A percentile compares a stretch with the other conserved stretches of the same genome.
Conservation (phyloP, 768 basidiomycete species). For the Clitopilus passeckerianus region DNA sequence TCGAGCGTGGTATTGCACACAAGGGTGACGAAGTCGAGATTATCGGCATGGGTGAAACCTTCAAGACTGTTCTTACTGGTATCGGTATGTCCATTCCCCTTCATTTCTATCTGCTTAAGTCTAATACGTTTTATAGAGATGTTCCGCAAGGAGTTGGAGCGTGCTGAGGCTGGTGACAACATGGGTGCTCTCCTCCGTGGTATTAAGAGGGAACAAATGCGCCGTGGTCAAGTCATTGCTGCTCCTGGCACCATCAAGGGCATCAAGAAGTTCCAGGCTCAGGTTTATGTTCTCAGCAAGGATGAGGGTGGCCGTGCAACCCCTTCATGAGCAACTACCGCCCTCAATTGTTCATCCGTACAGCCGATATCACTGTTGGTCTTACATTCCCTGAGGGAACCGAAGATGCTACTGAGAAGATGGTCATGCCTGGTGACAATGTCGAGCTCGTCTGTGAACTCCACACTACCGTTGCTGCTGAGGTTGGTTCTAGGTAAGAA, state of each 20-base stretch:
- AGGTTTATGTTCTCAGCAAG: slow-evolving; percentile 88
- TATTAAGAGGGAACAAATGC: slow-evolving; percentile 93
- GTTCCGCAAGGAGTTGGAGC: slow-evolving; percentile 99
- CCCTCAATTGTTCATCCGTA: slow-evolving; percentile 94
- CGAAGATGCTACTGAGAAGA: slow-evolving; percentile 76
- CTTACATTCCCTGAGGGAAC: slow-evolving; percentile 87
- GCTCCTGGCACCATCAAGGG: slow-evolving; percentile 88
- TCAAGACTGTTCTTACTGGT: slow-evolving; percentile 95
- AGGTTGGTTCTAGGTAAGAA: slow-evolving; percentile 72
- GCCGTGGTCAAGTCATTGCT: slow-evolving; percentile 88
- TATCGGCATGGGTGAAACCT: slow-evolving; percentile 70
- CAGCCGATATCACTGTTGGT: slow-evolving; percentile 85
- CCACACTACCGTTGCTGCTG: slow-evolving; percentile 82
- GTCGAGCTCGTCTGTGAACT: slow-evolving; percentile 88
- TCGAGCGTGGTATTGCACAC: slow-evolving; percentile 86
- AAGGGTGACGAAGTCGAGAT: slow-evolving; percentile 96
- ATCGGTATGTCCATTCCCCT: slow-evolving; percentile 51
- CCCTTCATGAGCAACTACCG: slow-evolving; percentile 94
- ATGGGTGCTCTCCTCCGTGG: slow-evolving; percentile 98
- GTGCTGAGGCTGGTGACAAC: slow-evolving; percentile 99
- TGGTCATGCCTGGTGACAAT: slow-evolving; percentile 99
- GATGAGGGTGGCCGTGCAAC: slow-evolving; percentile 89
- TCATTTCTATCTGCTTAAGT: background rate
- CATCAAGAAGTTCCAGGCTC: slow-evolving; percentile 92
- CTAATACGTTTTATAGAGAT: slow-evolving; percentile 58